Percentiles rank a stretch among this genome's conserved stretches.
phyloP scores from a whole-genome alignment of 805 yeast genomes.

The Pichia phayaonensis region DNA sequence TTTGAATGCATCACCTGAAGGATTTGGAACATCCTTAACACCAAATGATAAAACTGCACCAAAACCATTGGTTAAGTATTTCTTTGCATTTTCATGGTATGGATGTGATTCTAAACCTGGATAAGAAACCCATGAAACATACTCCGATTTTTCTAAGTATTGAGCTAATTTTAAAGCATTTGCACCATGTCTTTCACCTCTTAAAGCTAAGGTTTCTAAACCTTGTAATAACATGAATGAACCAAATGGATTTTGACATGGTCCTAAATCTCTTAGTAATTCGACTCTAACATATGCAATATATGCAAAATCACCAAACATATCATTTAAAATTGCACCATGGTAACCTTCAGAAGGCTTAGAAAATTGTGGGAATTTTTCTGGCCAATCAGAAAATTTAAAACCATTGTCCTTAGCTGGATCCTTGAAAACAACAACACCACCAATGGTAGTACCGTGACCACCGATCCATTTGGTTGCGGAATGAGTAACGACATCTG shows the following conservation, averaged over 20 bases:
- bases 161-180: conserved; percentile 78
- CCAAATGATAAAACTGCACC: conserved; percentile 91
- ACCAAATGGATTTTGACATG: conserved; percentile 81
- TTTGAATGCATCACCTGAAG: conserved; percentile 51
- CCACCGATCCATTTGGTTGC: conserved; percentile 99
- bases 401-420: conserved; percentile 75
- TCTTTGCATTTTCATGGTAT: conserved; percentile 75
- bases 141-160: conserved; percentile 55
- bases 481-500: conserved; percentile 86
- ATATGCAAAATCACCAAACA: conserved; percentile 73
- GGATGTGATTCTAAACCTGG: conserved; percentile 80
- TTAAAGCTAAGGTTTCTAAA: conserved; percentile 84
- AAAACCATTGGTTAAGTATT: conserved; percentile 69
- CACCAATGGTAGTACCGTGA: conserved; percentile 92
- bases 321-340: conserved; percentile 75
- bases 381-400: conserved; percentile 81
- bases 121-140: conserved; percentile 86
- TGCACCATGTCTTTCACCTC: conserved; percentile 86
- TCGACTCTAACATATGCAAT: conserved; percentile 77
- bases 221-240: conserved; percentile 86
- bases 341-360: conserved; percentile 92
- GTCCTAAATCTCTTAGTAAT: conserved; percentile 87
- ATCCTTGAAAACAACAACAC: conserved; percentile 54
- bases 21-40: conserved; percentile 54
- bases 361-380: conserved; percentile 85